Percentiles rank a stretch among this genome's conserved stretches.
Conservation (phyloP, 257 asterid species). For the Solanum tarijense region DNA sequence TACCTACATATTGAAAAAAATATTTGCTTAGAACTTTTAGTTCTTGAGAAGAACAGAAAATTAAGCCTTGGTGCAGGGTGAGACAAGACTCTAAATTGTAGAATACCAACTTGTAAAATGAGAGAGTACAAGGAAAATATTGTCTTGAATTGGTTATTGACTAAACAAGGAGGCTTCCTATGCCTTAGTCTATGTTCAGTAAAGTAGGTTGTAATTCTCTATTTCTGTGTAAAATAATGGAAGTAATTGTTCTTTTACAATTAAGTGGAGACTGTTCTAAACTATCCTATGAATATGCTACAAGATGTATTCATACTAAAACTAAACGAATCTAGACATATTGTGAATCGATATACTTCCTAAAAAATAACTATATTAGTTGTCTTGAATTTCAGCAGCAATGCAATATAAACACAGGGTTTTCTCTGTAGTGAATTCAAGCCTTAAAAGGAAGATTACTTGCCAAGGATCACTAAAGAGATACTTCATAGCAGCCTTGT, state of each 20-base stretch:
- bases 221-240: background rate
- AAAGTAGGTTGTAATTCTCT: background rate
- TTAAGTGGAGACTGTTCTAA: background rate
- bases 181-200: background rate
- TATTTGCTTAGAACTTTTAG: background rate
- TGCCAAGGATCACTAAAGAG: slow-evolving; percentile 95
- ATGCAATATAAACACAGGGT: background rate
- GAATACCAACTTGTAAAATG: background rate
- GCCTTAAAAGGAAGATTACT: background rate
- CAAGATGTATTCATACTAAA: background rate
- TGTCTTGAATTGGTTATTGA: background rate
- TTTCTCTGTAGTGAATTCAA: background rate
- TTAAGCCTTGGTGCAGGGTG: background rate
- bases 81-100: background rate
- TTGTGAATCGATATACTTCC: background rate
- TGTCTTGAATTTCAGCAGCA: background rate
- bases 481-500: slow-evolving; percentile 83
- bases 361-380: background rate
- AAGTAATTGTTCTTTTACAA: background rate
- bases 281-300: background rate
- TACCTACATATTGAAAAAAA: slow-evolving; percentile 40
- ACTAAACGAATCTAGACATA: background rate
- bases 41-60: background rate
- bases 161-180: background rate
- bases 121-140: background rate